Evolutionary conservation across 306 rosid genomes (phyloP), one percentile per base, ranked within the genome.

Genomic region (Gynostemma pentaphyllum): DNA sequence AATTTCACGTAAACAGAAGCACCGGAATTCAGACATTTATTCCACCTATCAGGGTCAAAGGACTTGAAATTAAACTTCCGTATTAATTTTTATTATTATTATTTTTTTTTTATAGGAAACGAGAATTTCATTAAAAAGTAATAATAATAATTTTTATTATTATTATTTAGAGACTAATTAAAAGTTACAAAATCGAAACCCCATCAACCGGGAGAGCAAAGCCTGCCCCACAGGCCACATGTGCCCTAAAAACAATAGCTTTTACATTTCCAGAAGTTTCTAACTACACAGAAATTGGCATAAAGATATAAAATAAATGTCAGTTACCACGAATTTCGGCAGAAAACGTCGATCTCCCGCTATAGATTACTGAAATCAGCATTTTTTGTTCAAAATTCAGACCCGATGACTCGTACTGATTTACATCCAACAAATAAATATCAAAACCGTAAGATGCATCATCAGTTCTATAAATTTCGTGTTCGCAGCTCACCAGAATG

Each of bases 201-300:
- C 30, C 29, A 24, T 24, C 29, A 5, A 13, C 12, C 18, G 16
- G 15, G 12, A 27, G 56, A 50, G 13, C 18, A 50, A 48, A 48
- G 36, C 36, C 65, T 37, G 47, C 32, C 65, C 36, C 47, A 60
- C n/a, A n/a, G n/a, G n/a, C n/a, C n/a, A n/a, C 12, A 59, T 22
- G 30, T 59, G 21, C 18, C 48, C 14, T 11, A 39, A 39, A 59
- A 39, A 39, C 32, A 21, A 39, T 60, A 29, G n/a, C 19, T 37
- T 60, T 60, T 21, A 19, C 64, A 57, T 19, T 57, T 21, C 64
- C 26, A 34, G 22, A 7, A 21, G 44, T 56, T 19, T 10, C 63
- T n/a, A 28, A 26, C 37, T 27, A 28, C 60, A 56, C 45, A 56
- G n/a, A 32, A 55, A 54, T 29, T 54, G 62, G 41, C 41, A 30